Conservation (phyloP, 2,329 filamentous ascomycete genomes). For the Gaeumannomyces tritici region DNA sequence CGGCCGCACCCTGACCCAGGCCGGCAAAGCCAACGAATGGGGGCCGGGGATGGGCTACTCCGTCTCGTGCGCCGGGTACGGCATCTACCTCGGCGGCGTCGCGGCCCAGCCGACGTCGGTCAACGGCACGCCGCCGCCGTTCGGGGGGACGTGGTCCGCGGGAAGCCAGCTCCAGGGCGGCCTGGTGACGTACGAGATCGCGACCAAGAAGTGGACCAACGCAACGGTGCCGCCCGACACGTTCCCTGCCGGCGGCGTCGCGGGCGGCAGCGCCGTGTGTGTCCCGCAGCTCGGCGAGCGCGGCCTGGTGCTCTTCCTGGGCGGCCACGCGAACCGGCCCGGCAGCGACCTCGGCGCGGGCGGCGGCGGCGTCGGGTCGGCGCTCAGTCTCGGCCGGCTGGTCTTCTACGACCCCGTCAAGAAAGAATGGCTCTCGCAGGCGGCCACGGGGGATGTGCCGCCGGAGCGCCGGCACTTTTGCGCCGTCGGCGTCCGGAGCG, state of each 20-base stretch:
- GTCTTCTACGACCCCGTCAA: slow-evolving; percentile 22
- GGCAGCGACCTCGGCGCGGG: neutral
- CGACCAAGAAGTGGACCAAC: neutral
- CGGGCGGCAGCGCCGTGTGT: neutral
- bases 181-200: neutral
- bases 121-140: neutral
- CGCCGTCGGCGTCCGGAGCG: slow-evolving; percentile 20
- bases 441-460: slow-evolving; percentile 20
- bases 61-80: neutral
- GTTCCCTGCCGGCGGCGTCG: neutral
- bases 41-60: neutral
- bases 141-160: neutral
- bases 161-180: neutral
- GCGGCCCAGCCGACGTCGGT: neutral
- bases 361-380: too few species aligned
- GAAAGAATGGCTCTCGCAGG: slow-evolving; percentile 23
- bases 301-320: slow-evolving; percentile 1
- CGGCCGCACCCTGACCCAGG: neutral
- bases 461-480: slow-evolving; percentile 19
- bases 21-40: neutral
- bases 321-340: neutral
- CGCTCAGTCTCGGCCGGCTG: slow-evolving; percentile 17
- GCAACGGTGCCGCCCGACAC: neutral
- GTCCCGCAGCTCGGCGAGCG: slow-evolving; percentile 1
- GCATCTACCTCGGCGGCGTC: slow-evolving; percentile 1